Conservation (phyloP, 495 filamentous ascomycete species). For the Neurospora africana region DNA sequence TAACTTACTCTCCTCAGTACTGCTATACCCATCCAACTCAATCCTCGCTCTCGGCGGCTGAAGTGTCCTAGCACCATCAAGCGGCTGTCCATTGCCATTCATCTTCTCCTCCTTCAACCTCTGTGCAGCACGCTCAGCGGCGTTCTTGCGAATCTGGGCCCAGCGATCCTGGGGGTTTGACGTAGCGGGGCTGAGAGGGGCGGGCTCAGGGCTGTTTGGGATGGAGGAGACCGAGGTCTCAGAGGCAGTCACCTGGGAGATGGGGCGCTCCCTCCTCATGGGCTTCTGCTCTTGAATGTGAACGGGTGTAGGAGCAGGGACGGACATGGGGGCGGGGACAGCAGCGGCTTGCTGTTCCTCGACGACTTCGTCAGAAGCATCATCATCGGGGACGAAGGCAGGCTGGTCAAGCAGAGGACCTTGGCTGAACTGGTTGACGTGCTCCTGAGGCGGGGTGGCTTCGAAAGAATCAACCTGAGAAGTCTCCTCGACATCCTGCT, state of each 20-base stretch:
- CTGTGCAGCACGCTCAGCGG: conserved; percentile 61
- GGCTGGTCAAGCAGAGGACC: conserved; percentile 81
- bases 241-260: conserved; percentile 13
- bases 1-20: conserved; percentile 88
- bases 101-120: conserved; percentile 45
- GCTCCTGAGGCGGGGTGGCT: conserved; percentile 52
- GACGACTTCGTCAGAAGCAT: conserved; percentile 31
- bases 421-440: conserved; percentile 81
- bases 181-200: neutral
- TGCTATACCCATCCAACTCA: conserved; percentile 68
- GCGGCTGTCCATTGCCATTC: conserved; percentile 17
- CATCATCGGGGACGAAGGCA: conserved; percentile 64
- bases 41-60: conserved; percentile 38
- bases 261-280: conserved; percentile 5
- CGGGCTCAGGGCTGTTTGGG: neutral
- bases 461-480: conserved; percentile 58
- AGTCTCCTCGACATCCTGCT: conserved; percentile 33
- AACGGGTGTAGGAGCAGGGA: conserved; percentile 12
- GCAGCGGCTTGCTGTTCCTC: conserved; percentile 23
- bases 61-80: conserved; percentile 7
- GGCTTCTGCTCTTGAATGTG: neutral
- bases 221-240: conserved; percentile 6
- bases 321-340: conserved; percentile 33
- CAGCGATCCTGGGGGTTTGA: conserved; percentile 55
- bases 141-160: conserved; percentile 93